phyloP scores from a whole-genome alignment of 768 basidiomycete genomes.

The Thelephora aurantiotincta region DNA sequence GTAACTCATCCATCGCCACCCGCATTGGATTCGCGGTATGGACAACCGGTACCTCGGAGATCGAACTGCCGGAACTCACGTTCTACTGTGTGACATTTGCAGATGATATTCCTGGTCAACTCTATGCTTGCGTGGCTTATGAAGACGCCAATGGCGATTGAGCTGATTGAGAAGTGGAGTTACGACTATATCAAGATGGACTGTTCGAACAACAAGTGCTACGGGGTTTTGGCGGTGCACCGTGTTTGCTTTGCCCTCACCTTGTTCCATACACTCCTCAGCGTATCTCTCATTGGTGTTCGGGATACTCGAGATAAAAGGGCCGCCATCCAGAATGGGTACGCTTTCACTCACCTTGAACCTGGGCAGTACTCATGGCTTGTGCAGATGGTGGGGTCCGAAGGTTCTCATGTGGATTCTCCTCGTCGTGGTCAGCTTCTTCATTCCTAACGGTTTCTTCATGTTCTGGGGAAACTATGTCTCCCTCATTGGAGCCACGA shows the following conservation, averaged over 20 bases:
- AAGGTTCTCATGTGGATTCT: slow-evolving; percentile 85
- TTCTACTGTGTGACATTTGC: not conserved
- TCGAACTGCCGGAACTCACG: not conserved
- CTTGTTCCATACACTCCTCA: slow-evolving; percentile 76
- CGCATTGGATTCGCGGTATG: slow-evolving; percentile 88
- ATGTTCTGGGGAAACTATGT: slow-evolving; percentile 97
- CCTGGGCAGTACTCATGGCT: not conserved
- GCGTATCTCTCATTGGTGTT: slow-evolving; percentile 71
- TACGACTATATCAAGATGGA: slow-evolving; percentile 99
- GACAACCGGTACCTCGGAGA: slow-evolving; percentile 2
- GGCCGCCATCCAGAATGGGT: slow-evolving; percentile 96
- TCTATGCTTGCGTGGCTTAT: slow-evolving; percentile 96
- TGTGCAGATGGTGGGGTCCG: slow-evolving; percentile 90
- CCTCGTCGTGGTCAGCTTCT: slow-evolving; percentile 71
- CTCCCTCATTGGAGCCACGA: slow-evolving; percentile 78
- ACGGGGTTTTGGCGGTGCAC: slow-evolving; percentile 93
- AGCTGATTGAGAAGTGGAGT: slow-evolving; percentile 81
- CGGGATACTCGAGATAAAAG: slow-evolving; percentile 85
- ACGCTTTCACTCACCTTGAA: slow-evolving; percentile 10
- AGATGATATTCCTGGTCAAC: slow-evolving; percentile 93
- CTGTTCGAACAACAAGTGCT: slow-evolving; percentile 85
- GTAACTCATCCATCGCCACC: slow-evolving; percentile 96
- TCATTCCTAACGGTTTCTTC: slow-evolving; percentile 96
- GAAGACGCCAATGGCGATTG: slow-evolving; percentile 79
- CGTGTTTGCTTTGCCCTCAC: slow-evolving; percentile 92